A percentile compares a stretch with the other conserved stretches of the same genome.
Conservation (phyloP, 805 yeast genomes). For the Schwanniomyces sp. region DNA sequence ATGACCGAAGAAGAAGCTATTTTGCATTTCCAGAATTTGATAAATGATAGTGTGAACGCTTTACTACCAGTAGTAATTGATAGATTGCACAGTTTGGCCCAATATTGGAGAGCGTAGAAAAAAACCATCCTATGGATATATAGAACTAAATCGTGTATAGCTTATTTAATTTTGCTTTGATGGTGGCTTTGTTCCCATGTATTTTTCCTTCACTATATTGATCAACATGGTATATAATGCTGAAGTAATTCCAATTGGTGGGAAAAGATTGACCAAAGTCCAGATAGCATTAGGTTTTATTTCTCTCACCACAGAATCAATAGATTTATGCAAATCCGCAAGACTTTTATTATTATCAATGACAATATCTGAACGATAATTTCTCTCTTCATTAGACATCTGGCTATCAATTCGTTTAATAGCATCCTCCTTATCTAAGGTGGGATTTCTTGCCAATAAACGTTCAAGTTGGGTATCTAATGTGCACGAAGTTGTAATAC, state of each 20-base stretch:
- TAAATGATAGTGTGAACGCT: constrained; percentile 93
- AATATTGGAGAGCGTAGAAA: constrained; percentile 86
- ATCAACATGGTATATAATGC: constrained; percentile 20
- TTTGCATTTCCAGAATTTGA: constrained; percentile 87
- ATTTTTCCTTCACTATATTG: constrained; percentile 18
- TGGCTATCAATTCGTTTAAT: constrained; percentile 72
- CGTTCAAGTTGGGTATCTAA: constrained; percentile 61
- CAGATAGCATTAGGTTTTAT: constrained; percentile 23
- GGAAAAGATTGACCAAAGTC: constrained; percentile 22
- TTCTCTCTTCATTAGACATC: constrained; percentile 62
- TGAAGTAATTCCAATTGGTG: constrained; percentile 25
- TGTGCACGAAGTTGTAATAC: constrained; percentile 66
- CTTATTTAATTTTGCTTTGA: neutral
- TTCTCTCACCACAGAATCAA: constrained; percentile 21
- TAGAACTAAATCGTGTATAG: neutral
- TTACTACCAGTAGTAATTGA: constrained; percentile 93
- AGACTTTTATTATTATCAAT: constrained; percentile 56
- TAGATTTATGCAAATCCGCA: constrained; percentile 17
- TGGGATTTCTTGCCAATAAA: constrained; percentile 65
- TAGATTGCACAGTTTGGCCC: constrained; percentile 91
- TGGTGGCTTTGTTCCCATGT: constrained; percentile 12
- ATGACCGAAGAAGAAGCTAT: constrained; percentile 96
- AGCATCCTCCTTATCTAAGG: constrained; percentile 65
- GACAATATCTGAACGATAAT: constrained; percentile 60
- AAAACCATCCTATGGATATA: neutral